These are phyloP conservation scores for Lolium multiflorum DNA, from an alignment of 176 grass and related monocot genomes.

Conservation along the genomic window DNA sequence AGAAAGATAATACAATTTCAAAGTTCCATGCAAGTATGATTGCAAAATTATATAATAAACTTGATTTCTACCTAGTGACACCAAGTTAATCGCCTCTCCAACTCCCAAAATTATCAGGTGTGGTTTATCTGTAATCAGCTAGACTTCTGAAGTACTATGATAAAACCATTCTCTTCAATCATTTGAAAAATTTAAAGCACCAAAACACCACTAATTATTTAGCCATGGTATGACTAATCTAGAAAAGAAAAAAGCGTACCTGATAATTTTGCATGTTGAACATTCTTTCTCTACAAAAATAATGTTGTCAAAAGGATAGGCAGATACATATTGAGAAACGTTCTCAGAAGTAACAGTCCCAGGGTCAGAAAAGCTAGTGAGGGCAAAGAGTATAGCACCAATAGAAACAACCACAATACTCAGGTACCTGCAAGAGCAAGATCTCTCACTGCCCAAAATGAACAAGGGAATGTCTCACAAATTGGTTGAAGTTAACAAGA, in stretches of 20 bases:
- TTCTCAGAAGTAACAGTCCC: constrained; percentile 88
- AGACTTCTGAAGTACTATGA: constrained; percentile 1
- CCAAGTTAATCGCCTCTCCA: background rate
- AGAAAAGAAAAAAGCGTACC: constrained; percentile 43
- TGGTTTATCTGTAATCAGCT: constrained; percentile 8
- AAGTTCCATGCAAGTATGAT: background rate
- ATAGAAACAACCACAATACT: constrained; percentile 68
- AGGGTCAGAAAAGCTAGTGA: constrained; percentile 99
- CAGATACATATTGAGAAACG: constrained; percentile 80
- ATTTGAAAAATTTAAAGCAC: constrained; percentile 8
- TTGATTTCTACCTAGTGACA: background rate
- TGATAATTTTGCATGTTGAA: constrained; percentile 92
- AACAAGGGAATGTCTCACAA: constrained; percentile 19
- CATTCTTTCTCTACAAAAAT: constrained; percentile 95
- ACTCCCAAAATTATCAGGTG: constrained; percentile 12
- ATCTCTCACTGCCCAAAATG: constrained; percentile 22
- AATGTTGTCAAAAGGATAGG: constrained; percentile 86
- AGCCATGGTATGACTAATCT: constrained; percentile 23
- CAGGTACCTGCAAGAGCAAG: constrained; percentile 65
- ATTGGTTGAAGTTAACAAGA: constrained; percentile 41
- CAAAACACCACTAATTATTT: background rate
- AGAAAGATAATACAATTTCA: background rate
- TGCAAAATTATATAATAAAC: background rate
- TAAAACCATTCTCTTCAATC: background rate
- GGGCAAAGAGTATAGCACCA: constrained; percentile 79